These are phyloP conservation scores for Turnera subulata DNA, from an alignment of 345 rosid species.

Conservation along the genomic window DNA sequence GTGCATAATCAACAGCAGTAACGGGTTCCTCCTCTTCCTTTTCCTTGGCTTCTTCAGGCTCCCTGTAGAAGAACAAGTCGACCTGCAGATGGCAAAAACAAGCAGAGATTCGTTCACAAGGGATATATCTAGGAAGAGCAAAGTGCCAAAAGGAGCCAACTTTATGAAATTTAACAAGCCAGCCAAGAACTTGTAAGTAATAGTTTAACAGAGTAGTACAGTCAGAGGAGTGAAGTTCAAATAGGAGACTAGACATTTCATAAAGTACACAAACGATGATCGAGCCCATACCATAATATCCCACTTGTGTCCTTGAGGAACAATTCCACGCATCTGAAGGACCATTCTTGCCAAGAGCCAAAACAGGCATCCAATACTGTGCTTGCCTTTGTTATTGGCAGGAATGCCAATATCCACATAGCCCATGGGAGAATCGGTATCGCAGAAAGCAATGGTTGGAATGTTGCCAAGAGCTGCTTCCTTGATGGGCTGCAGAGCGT, in stretches of 20 bases:
- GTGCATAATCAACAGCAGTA: constrained; percentile 29
- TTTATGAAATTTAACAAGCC: no score
- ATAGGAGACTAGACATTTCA: no score
- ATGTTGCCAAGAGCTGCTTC: constrained; percentile 96
- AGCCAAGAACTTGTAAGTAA: no score
- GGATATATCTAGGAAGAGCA: no score
- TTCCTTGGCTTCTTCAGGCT: constrained; percentile 24
- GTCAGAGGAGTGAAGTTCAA: no score
- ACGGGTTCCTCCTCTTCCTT: constrained; percentile 29
- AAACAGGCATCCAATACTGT: constrained; percentile 90
- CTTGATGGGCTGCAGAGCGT: constrained; percentile 71
- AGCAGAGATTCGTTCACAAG: no score
- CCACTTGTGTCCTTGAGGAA: constrained; percentile 51
- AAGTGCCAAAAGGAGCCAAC: no score
- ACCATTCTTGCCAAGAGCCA: constrained; percentile 98
- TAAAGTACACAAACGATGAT: no score
- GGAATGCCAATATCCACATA: constrained; percentile 95
- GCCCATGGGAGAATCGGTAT: constrained; percentile 92
- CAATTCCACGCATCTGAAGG: constrained; percentile 92
- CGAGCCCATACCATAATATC: constrained; percentile 22
- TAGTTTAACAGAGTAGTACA: no score
- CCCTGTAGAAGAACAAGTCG: constrained; percentile 25
- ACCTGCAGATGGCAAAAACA: constrained; percentile 13
- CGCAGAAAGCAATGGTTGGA: constrained; percentile 93
- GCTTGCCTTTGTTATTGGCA: constrained; percentile 95